Base-by-base conservation (phyloP, 2,329 filamentous ascomycete genomes). In the Botryosphaeria dothidea region DNA sequence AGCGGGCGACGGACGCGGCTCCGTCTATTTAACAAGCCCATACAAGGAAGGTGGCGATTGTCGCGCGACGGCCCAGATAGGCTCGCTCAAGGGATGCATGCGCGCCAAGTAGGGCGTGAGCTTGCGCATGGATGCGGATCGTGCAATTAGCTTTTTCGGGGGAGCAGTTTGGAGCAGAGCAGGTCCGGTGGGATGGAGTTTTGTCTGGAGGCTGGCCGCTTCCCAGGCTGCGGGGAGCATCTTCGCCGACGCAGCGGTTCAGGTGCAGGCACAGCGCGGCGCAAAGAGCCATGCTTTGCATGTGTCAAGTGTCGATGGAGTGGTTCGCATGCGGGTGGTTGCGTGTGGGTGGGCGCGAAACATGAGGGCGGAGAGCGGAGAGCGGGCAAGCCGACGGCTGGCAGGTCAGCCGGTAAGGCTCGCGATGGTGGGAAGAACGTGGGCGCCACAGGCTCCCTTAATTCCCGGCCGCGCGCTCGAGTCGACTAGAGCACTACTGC, bases 191-290 rank as follows among this genome's bases (percentile, higher is more conserved):
- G 11, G 19, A 19, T 27, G 19, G 9, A 6, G 41, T 13, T 19
- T 45, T 19, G 41, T 45, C 15, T 19, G n/a, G 41, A 17, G 41
- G 41, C 15, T 15, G 23, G n/a, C 49, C 51, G 21, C 27, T 38
- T 8, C 21, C 54, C 54, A 58, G 54, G 54, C 38, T 38, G 51
- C 51, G 51, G 51, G 51, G 34, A 58, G 36, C 34, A 25, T 21
- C 19, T 8, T 19, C 17, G 56, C 56, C 56, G 17, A 9, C 36
- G n/a, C 38, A 25, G 21, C 21, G 56, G 56, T 43, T 43, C 54
- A 5, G 56, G 56, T 36, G 56, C 56, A 34, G 56, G 56, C 54
- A 60, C 56, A 21, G 56, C 41, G 56, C 51, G 36, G 52, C 36
- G 52, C 36, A 41, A 36, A 43, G 23, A 9, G 36, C 36, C 52